phyloP scores from a whole-genome alignment of 1,284 basidiomycete genomes.

The Leccinum pachyderme region DNA sequence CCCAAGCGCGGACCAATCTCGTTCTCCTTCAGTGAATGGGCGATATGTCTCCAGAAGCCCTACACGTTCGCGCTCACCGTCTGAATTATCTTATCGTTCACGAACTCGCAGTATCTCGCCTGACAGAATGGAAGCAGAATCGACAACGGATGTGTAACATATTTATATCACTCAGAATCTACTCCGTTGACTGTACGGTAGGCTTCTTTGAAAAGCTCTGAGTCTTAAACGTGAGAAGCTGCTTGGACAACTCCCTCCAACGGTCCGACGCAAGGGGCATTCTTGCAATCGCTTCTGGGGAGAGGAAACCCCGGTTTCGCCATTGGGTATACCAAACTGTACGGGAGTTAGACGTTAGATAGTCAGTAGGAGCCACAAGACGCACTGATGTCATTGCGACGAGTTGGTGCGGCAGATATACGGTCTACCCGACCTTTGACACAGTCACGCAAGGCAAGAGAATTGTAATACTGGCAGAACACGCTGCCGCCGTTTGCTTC shows the following conservation, averaged over 20 bases:
- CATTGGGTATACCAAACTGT: conserved; percentile 77
- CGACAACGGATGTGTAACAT: conserved; percentile 16
- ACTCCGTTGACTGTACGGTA: conserved; percentile 18
- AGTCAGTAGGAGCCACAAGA: conserved; percentile 1
- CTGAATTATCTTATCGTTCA: conserved; percentile 46
- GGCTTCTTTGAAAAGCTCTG: conserved; percentile 54
- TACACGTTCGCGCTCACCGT: conserved; percentile 39
- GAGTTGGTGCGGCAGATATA: conserved; percentile 75
- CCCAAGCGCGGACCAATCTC: conserved; percentile 25
- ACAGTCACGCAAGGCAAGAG: conserved; percentile 78
- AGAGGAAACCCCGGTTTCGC: conserved; percentile 72
- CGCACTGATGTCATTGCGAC: conserved; percentile 82
- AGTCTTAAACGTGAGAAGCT: conserved; percentile 59
- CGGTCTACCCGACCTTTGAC: conserved; percentile 71
- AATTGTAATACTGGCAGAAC: conserved; percentile 92
- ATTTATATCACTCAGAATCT: conserved; percentile 11
- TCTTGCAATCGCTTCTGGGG: conserved; percentile 53
- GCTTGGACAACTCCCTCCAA: conserved; percentile 62
- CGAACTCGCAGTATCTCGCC: conserved; percentile 60
- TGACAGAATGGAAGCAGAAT: conserved; percentile 47
- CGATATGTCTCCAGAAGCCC: conserved; percentile 64
- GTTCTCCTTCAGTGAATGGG: conserved; percentile 45
- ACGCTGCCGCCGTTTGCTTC: conserved; percentile 83
- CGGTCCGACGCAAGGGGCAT: conserved; percentile 67
- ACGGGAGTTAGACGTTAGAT: conserved; percentile 1